phyloP scores from a whole-genome alignment of 805 yeast genomes.

The Candida quercuum region DNA sequence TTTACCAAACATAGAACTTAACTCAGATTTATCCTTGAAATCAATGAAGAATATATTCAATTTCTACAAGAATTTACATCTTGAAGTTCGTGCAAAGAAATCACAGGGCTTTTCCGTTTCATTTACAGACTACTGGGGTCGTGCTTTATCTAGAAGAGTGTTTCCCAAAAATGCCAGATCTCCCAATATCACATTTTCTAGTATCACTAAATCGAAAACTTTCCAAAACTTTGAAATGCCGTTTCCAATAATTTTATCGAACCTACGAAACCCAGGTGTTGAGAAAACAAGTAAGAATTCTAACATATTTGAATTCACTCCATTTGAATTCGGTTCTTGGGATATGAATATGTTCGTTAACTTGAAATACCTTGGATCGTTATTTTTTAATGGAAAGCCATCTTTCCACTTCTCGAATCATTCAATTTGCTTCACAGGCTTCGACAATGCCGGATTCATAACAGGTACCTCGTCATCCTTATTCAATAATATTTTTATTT shows the following conservation, averaged over 20 bases:
- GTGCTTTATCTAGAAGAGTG: slow-evolving; percentile 47
- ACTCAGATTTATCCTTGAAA: slow-evolving; percentile 21
- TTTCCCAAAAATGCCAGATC: slow-evolving; percentile 32
- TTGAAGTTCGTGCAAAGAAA: slow-evolving; percentile 48
- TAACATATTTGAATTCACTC: slow-evolving; percentile 53
- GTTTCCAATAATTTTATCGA: slow-evolving; percentile 43
- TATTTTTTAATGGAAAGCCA: slow-evolving; percentile 38
- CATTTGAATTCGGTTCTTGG: slow-evolving; percentile 69
- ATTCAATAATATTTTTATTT: slow-evolving; percentile 45
- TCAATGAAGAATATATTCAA: slow-evolving; percentile 30
- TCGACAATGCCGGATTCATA: slow-evolving; percentile 54
- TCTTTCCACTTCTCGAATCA: slow-evolving; percentile 18
- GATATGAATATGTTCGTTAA: slow-evolving; percentile 46
- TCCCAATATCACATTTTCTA: slow-evolving; percentile 35
- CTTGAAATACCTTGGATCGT: slow-evolving; percentile 48
- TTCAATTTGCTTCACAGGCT: slow-evolving; percentile 43
- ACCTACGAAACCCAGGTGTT: slow-evolving; percentile 32
- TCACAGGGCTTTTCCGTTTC: slow-evolving; percentile 49
- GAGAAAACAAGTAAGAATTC: slow-evolving; percentile 31
- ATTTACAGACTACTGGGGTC: slow-evolving; percentile 66
- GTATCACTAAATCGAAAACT: slow-evolving; percentile 30
- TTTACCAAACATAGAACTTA: slow-evolving; percentile 18
- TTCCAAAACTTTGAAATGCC: slow-evolving; percentile 38
- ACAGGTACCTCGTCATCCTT: slow-evolving; percentile 62
- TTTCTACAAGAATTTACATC: slow-evolving; percentile 49